A percentile compares a stretch with the other conserved stretches of the same genome.
phyloP scores from a whole-genome alignment of 1,139 yeast species.

The Pichia sp. region DNA sequence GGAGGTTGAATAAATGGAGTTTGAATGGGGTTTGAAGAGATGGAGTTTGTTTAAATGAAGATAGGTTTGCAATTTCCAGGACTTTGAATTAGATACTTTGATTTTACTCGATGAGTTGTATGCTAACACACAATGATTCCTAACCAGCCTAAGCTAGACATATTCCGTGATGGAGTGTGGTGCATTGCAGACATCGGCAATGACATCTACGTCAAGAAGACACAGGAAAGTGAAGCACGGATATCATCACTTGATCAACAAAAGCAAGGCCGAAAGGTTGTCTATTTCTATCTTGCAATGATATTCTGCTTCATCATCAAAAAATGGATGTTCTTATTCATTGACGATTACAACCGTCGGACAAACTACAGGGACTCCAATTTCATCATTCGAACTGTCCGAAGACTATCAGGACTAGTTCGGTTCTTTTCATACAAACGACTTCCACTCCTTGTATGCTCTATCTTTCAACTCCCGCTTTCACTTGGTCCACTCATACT shows the following conservation, averaged over 20 bases:
- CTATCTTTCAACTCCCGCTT: neutral
- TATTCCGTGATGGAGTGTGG: slow-evolving; percentile 39
- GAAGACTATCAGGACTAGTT: neutral
- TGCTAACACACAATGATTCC: no score
- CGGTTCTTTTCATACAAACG: neutral
- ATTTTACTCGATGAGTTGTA: no score
- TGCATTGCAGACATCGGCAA: slow-evolving; percentile 41
- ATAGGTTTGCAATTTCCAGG: no score
- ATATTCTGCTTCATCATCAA: no score
- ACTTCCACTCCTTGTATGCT: neutral
- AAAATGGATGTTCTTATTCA: no score
- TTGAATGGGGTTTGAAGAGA: no score
- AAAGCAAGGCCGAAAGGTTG: slow-evolving; percentile 43
- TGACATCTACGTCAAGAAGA: no score
- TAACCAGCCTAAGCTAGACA: no score
- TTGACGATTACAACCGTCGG: no score
- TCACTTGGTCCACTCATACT: slow-evolving; percentile 44
- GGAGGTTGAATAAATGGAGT: no score
- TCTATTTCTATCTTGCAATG: slow-evolving; percentile 53
- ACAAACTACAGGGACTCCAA: slow-evolving; percentile 23
- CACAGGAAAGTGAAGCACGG: slow-evolving; percentile 37
- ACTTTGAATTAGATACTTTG: no score
- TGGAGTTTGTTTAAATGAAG: no score
- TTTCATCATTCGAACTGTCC: neutral
- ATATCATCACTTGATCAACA: slow-evolving; percentile 42